These are phyloP conservation scores for Pseudogymnoascus sp. DNA, from an alignment of 2,329 filamentous ascomycete species.

Conservation along the genomic window DNA sequence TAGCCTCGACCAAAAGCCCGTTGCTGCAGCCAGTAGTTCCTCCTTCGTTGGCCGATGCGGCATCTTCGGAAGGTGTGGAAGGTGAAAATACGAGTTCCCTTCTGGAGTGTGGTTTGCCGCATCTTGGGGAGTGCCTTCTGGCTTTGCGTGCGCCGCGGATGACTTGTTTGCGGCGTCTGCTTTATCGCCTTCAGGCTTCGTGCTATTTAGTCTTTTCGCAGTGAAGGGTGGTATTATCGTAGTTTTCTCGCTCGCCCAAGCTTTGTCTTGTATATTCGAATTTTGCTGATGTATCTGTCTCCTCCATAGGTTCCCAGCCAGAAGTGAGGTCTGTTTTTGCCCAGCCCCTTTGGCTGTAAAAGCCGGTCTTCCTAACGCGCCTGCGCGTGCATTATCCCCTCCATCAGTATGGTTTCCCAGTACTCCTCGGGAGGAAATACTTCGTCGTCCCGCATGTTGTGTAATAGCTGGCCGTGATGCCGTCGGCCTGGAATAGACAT, in stretches of 20 bases:
- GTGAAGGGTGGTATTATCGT: neutral
- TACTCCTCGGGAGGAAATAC: neutral
- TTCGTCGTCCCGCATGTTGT: neutral
- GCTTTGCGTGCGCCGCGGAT: neutral
- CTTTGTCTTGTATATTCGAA: neutral
- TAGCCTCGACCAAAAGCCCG: constrained; percentile 82
- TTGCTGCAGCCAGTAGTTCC: constrained; percentile 84
- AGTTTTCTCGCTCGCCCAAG: neutral
- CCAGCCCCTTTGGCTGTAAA: neutral
- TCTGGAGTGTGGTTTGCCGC: neutral
- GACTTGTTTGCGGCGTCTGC: neutral
- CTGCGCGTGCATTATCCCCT: neutral
- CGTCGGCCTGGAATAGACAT: neutral
- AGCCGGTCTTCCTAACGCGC: neutral
- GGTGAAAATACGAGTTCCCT: constrained; percentile 39
- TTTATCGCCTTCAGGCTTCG: neutral
- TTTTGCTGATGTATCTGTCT: neutral
- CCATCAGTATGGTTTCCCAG: neutral
- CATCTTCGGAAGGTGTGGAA: constrained; percentile 55
- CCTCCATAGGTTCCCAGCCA: neutral
- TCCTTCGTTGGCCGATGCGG: constrained; percentile 89
- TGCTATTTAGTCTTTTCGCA: neutral
- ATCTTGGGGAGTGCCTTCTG: neutral
- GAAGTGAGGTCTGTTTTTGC: neutral
- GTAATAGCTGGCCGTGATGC: neutral